Conservation (phyloP, 2,329 filamentous ascomycete genomes). For the Diaporthe eres region DNA sequence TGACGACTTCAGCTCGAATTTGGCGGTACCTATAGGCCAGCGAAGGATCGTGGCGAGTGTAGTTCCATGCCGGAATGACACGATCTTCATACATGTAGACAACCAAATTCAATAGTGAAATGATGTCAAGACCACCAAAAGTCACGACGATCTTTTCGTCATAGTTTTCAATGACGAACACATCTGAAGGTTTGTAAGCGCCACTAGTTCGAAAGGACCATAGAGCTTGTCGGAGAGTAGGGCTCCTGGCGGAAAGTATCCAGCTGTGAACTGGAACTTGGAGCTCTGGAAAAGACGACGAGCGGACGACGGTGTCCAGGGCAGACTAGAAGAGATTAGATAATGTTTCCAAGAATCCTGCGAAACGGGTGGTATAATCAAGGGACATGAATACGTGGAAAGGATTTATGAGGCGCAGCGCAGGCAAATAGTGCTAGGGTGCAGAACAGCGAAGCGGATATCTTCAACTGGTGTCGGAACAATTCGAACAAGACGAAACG, state of each 20-base stretch:
- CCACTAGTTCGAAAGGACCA: slow-evolving; percentile 69
- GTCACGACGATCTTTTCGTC: slow-evolving; percentile 70
- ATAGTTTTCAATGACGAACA: slow-evolving; percentile 68
- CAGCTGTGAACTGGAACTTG: slow-evolving; percentile 87
- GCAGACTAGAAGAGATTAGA: slow-evolving; percentile 44
- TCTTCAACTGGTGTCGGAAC: no score
- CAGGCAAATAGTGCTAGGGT: not conserved
- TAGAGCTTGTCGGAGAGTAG: slow-evolving; percentile 74
- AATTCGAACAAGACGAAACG: not conserved
- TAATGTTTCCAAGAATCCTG: no score
- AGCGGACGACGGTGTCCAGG: slow-evolving; percentile 62
- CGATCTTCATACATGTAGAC: slow-evolving; percentile 86
- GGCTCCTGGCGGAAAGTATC: slow-evolving; percentile 81
- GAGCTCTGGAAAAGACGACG: slow-evolving; percentile 76
- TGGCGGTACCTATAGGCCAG: slow-evolving; percentile 83
- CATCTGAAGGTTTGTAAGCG: slow-evolving; percentile 70
- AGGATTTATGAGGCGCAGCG: not conserved
- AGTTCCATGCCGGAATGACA: slow-evolving; percentile 89
- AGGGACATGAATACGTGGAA: not conserved
- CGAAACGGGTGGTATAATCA: no score
- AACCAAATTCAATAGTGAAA: slow-evolving; percentile 84
- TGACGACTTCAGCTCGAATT: slow-evolving; percentile 89
- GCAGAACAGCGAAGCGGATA: not conserved
- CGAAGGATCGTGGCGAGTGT: slow-evolving; percentile 74
- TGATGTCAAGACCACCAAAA: slow-evolving; percentile 79